Evolutionary conservation across 495 filamentous ascomycete species (phyloP), one percentile per base, ranked within the genome.

Genomic region (Geoglossum glabrum): DNA sequence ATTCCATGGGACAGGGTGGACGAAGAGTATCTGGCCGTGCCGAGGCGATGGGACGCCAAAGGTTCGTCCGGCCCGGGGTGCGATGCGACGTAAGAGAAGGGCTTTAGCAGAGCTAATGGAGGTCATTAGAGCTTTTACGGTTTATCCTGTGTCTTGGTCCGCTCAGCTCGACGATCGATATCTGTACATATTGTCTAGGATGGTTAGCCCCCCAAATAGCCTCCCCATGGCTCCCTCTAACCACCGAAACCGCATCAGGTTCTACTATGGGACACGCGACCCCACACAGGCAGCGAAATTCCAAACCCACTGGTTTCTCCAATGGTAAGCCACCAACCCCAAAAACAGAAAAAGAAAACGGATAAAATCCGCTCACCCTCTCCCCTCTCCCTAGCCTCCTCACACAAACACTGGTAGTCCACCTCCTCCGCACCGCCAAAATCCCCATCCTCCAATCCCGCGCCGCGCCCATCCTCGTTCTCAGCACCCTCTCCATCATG

Each of bases 371-470:
- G n/a, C 49, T 28, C 10, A 28, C 2, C 5, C 30, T 28, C 3
- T 9, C 51, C 15, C 51, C 33, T 3, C 15, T 27, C 15, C 49
- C 10, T 33, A 54, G 51, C 17, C 55, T 57, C 28, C 55, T 57
- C 28, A 57, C 55, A 2, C 55, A 57, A 43, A 36, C 55, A 7
- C 55, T 57, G 9, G 49, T 57, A 19, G 55, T 57, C 4, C 55
- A 57, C 21, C 55, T 57, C 10, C 55, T 57, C 9, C 55, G 55
- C 5, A 57, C 55, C 17, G 55, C 55, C 21, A 57, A 57, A 40
- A 1, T 57, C 10, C 55, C 55, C 30, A 5, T 57, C 27, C 10
- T 57, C 28, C 55, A 57, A 26, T 23, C 21, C 15, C 55, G 55
- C 17, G 31, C 55, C 5, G 31, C 28, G 7, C 55, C 33, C 10